A percentile compares a stretch with the other conserved stretches of the same genome.
Conservation (phyloP, 1,284 basidiomycete genomes). For the Moesziomyces globuligerus region DNA sequence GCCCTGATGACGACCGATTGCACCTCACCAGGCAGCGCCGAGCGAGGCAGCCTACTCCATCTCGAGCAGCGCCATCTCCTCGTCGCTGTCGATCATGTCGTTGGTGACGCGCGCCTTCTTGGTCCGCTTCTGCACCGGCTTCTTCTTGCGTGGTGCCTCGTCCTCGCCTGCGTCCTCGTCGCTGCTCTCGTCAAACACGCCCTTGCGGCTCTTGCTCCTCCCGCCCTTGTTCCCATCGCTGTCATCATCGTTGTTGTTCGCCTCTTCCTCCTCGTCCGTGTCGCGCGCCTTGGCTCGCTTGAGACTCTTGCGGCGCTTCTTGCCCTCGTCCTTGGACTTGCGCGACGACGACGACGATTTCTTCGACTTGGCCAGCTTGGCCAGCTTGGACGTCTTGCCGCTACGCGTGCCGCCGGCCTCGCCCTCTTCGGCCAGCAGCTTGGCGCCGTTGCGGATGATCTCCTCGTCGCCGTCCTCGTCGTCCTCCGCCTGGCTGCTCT, state of each 20-base stretch:
- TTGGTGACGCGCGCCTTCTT: conserved; percentile 45
- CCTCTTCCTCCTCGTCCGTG: conserved; percentile 20
- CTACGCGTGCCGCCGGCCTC: conserved; percentile 10
- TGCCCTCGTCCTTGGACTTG: conserved; percentile 22
- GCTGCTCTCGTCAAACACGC: conserved; percentile 38
- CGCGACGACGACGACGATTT: conserved; percentile 10
- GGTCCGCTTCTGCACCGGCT: conserved; percentile 19
- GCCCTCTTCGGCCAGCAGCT: conserved; percentile 39
- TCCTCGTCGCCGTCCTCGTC: conserved; percentile 51
- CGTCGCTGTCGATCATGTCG: conserved; percentile 61
- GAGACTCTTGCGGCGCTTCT: conserved; percentile 46
- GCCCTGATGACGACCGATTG: too few relatives aligned
- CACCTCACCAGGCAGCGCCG: too few relatives aligned
- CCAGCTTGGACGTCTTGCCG: conserved; percentile 21
- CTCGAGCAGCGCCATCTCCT: conserved; percentile 55
- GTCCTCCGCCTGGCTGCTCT: conserved; percentile 25
- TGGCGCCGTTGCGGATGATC: conserved; percentile 44
- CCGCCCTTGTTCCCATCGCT: conserved; percentile 15
- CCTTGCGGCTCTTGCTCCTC: conserved; percentile 28
- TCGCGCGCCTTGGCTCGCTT: conserved; percentile 40
- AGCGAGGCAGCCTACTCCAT: conserved; percentile 19
- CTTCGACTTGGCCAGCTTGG: conserved; percentile 23
- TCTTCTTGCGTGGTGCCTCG: conserved; percentile 12
- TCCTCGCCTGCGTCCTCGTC: conserved; percentile 37
- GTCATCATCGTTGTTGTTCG: conserved; percentile 11